phyloP scores from a whole-genome alignment of 305 asterid species.

The Fraxinus ornus region DNA sequence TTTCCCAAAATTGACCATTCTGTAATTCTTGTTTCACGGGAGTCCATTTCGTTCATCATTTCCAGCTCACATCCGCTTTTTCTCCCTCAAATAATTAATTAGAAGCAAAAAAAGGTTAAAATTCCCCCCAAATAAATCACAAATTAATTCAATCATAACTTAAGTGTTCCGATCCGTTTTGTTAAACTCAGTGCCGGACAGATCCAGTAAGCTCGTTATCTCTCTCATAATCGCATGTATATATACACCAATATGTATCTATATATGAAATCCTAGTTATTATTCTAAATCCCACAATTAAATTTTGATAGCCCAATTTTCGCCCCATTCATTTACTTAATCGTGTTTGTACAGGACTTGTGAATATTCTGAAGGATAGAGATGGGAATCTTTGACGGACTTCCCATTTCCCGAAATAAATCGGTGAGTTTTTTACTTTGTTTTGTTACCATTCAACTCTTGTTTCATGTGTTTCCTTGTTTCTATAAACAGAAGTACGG shows the following conservation, averaged over 20 bases:
- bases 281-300: conserved; percentile 1
- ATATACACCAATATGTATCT: neutral
- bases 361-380: conserved; percentile 42
- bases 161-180: conserved; percentile 25
- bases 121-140: conserved; percentile 8
- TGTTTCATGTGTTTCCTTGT: neutral
- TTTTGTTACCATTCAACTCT: neutral
- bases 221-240: neutral
- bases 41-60: conserved; percentile 6
- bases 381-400: conserved; percentile 92
- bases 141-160: conserved; percentile 7
- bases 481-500: neutral
- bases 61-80: conserved; percentile 24
- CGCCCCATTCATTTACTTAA: neutral
- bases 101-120: neutral
- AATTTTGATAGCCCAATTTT: neutral
- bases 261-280: neutral
- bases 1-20: neutral
- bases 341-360: conserved; percentile 22
- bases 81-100: conserved; percentile 6
- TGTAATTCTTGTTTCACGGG: neutral
- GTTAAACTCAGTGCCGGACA: conserved; percentile 25
- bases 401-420: conserved; percentile 86
- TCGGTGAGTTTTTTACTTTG: conserved; percentile 50
- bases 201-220: conserved; percentile 39